Conservation (phyloP, 768 basidiomycete species). For the Nevesoporus exiguus region DNA sequence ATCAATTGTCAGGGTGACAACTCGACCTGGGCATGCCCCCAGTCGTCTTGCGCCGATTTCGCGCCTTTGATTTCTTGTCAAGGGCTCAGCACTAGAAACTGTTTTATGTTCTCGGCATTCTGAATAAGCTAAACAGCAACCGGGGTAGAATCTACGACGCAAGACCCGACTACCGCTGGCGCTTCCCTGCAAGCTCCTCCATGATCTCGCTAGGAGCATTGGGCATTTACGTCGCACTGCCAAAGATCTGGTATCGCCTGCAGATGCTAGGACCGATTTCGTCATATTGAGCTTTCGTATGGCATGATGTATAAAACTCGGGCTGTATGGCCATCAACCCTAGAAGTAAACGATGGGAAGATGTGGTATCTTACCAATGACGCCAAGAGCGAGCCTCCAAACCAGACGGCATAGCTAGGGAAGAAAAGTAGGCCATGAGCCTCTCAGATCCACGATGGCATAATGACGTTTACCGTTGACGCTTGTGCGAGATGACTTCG, state of each 20-base stretch:
- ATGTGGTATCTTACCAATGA: conserved; percentile 61
- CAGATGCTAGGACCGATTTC: conserved; percentile 91
- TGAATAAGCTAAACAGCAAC: conserved; percentile 1
- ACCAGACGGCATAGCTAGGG: conserved; percentile 91
- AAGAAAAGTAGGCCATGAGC: conserved; percentile 8
- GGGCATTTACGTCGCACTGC: conserved; percentile 67
- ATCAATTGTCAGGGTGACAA: no score
- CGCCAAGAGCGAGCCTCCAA: conserved; percentile 91
- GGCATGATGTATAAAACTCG: conserved; percentile 92
- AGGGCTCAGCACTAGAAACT: no score
- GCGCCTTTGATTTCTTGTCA: no score
- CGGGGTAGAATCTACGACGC: not conserved
- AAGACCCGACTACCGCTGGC: not conserved
- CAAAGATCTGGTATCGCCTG: conserved; percentile 90
- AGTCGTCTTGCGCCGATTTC: no score
- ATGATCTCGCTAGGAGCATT: conserved; percentile 10
- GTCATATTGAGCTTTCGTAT: conserved; percentile 92
- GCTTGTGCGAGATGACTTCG: conserved; percentile 97
- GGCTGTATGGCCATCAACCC: conserved; percentile 48
- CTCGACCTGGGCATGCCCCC: no score
- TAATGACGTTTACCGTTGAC: conserved; percentile 76
- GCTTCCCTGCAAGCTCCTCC: not conserved
- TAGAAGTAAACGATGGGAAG: not conserved
- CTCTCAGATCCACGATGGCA: not conserved
- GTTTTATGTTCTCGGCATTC: conserved; percentile 1